Evolutionary conservation across 2,329 filamentous ascomycete genomes (phyloP).

Genomic region (Colletotrichum salicis): DNA sequence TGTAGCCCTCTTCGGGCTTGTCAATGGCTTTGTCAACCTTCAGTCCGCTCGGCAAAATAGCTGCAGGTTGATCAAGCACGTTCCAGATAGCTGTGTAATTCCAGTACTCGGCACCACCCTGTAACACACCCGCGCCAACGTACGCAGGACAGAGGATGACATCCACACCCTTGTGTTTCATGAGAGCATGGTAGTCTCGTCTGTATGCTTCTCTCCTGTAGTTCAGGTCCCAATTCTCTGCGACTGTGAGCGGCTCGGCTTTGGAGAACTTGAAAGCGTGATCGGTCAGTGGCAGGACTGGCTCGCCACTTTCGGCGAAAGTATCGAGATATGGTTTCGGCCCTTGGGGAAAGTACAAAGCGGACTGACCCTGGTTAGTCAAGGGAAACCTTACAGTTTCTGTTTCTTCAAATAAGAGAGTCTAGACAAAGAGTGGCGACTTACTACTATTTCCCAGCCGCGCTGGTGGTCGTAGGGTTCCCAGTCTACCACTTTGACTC

Average conservation of each 20-base stretch:
- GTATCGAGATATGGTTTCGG: slow-evolving; percentile 22
- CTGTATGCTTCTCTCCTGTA: slow-evolving; percentile 17
- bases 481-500: slow-evolving; percentile 65
- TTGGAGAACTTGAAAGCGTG: slow-evolving; percentile 12
- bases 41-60: slow-evolving; percentile 12
- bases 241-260: slow-evolving; percentile 1
- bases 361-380: neutral
- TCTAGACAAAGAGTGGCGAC: neutral
- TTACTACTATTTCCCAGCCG: slow-evolving; percentile 11
- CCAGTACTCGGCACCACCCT: slow-evolving; percentile 26
- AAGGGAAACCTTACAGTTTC: neutral
- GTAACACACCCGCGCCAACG: slow-evolving; percentile 16
- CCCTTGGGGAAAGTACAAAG: slow-evolving; percentile 19
- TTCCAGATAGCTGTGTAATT: slow-evolving; percentile 25
- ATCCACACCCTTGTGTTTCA: slow-evolving; percentile 19
- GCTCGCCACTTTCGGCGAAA: slow-evolving; percentile 19
- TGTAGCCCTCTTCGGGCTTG: neutral
- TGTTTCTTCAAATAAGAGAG: neutral
- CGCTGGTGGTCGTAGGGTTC: slow-evolving; percentile 53
- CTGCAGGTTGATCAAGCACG: slow-evolving; percentile 19
- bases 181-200: slow-evolving; percentile 16
- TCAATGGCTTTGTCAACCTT: slow-evolving; percentile 4
- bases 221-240: slow-evolving; percentile 10
- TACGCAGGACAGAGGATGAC: slow-evolving; percentile 26
- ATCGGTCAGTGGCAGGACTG: slow-evolving; percentile 3